phyloP scores from a whole-genome alignment of 495 filamentous ascomycete genomes.

The Podospora australis region DNA sequence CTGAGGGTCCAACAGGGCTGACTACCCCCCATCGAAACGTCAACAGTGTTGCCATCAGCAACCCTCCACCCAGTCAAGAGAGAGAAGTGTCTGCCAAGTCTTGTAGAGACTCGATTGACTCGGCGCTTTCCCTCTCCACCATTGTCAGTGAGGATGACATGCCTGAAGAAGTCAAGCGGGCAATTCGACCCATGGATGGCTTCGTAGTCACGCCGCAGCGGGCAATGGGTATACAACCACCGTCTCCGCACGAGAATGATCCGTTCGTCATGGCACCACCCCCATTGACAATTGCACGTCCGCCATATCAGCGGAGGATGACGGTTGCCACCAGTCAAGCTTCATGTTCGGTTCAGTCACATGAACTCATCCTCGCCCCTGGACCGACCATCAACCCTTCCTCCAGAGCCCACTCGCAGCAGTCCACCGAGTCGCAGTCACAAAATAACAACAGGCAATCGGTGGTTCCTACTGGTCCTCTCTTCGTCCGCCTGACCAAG shows the following conservation, averaged over 20 bases:
- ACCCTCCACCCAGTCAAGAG: too few species aligned
- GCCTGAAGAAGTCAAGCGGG: slow-evolving; percentile 14
- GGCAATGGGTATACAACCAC: slow-evolving; percentile 7
- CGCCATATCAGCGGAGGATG: not conserved
- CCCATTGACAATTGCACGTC: not conserved
- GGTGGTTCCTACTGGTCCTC: slow-evolving; percentile 3
- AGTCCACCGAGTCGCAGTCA: not conserved
- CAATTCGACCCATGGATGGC: slow-evolving; percentile 10
- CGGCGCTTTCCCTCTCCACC: slow-evolving; percentile 38
- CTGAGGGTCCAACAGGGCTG: slow-evolving; percentile 9
- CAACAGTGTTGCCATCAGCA: too few species aligned
- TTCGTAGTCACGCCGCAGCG: slow-evolving; percentile 8
- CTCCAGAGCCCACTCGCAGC: not conserved
- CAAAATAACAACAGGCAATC: not conserved
- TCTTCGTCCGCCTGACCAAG: slow-evolving; percentile 11
- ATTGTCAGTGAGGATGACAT: slow-evolving; percentile 40
- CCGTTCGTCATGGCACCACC: slow-evolving; percentile 6
- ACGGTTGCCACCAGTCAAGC: not conserved
- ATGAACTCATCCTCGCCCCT: slow-evolving; percentile 2
- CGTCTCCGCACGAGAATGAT: slow-evolving; percentile 7
- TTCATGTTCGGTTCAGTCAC: not conserved
- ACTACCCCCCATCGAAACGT: slow-evolving; percentile 22
- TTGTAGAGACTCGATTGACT: too few species aligned
- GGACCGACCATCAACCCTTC: not conserved
- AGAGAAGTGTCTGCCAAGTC: too few species aligned